These are phyloP conservation scores for Pouteria glomerata DNA, from an alignment of 148 eudicot genomes.

Conservation along the genomic window DNA sequence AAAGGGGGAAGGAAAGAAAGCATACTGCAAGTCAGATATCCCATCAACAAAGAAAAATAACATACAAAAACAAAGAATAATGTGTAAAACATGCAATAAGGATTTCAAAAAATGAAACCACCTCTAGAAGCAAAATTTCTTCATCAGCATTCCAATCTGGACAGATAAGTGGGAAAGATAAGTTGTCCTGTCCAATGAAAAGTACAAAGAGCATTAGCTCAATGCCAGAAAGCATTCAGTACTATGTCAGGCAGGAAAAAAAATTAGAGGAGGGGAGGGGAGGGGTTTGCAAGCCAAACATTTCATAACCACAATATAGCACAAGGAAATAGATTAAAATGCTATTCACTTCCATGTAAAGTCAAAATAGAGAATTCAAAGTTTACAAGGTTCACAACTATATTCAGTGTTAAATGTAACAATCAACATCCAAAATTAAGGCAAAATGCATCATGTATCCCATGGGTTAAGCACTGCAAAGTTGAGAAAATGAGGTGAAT, in stretches of 20 bases:
- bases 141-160: constrained; percentile 81
- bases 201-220: background rate
- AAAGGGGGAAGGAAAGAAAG: too few species aligned
- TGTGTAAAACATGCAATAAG: background rate
- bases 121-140: constrained; percentile 72
- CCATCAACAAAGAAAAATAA: background rate
- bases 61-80: background rate
- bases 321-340: background rate
- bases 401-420: background rate
- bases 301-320: background rate
- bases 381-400: background rate
- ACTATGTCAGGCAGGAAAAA: background rate
- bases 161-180: constrained; percentile 60
- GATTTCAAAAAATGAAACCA: constrained; percentile 14
- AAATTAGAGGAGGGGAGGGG: too few species aligned
- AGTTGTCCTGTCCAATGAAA: constrained; percentile 43
- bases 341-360: background rate
- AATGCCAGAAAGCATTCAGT: background rate
- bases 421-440: background rate
- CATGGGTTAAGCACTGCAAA: background rate
- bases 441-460: background rate
- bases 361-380: background rate
- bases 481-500: background rate
- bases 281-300: too few species aligned
- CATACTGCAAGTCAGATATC: background rate